Evolutionary conservation across 1,284 basidiomycete genomes (phyloP).

Genomic region (Rugosomyces carneus): DNA sequence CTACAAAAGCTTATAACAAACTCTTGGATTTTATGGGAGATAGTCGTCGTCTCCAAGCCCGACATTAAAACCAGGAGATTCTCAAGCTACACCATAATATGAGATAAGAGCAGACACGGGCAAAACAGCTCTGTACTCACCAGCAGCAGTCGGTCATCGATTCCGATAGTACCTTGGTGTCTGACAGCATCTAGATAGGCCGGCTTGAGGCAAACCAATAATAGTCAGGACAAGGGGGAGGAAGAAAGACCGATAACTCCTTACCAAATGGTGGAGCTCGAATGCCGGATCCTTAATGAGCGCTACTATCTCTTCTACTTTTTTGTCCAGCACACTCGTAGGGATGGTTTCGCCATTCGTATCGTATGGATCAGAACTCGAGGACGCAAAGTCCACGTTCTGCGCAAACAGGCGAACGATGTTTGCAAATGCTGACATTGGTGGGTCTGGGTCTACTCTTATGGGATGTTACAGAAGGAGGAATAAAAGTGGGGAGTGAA

Average conservation of each 20-base stretch:
- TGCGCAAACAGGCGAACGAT: conserved; percentile 10
- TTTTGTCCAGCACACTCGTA: conserved; percentile 16
- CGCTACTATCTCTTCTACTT: conserved; percentile 15
- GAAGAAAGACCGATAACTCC: conserved; percentile 8
- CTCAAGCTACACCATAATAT: conserved; percentile 40
- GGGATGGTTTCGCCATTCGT: conserved; percentile 24
- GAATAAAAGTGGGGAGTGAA: background rate
- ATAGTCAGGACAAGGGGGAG: background rate
- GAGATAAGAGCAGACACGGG: too few relatives aligned
- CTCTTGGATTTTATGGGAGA: conserved; percentile 38
- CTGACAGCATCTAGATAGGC: conserved; percentile 45
- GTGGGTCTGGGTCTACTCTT: background rate
- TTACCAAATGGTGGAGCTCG: conserved; percentile 26
- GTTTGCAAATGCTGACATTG: conserved; percentile 2
- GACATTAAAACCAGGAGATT: conserved; percentile 50
- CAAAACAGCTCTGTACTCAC: conserved; percentile 18
- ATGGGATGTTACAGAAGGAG: conserved; percentile 8
- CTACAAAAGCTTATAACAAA: conserved; percentile 43
- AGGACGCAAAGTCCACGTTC: conserved; percentile 19
- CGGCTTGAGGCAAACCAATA: conserved; percentile 28
- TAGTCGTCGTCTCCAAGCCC: conserved; percentile 28
- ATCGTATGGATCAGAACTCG: conserved; percentile 22
- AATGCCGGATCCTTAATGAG: conserved; percentile 22
- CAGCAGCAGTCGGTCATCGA: conserved; percentile 55
- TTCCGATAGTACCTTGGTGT: conserved; percentile 35